Conservation (phyloP, 2,329 filamentous ascomycete genomes). For the Cadophora malorum region DNA sequence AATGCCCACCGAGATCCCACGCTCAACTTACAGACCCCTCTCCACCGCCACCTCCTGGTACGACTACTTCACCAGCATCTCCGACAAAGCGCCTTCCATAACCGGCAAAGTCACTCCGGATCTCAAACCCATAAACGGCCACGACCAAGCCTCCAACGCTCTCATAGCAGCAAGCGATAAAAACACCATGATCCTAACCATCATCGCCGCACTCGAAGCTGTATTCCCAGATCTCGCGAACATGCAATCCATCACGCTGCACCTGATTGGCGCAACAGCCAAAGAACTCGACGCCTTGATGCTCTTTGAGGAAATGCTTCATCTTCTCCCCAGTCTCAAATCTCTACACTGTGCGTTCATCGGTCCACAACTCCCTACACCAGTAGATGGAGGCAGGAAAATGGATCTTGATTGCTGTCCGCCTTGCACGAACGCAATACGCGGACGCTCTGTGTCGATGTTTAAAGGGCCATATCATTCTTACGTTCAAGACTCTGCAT, state of each 20-base stretch:
- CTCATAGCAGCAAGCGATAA: constrained; percentile 27
- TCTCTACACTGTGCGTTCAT: constrained; percentile 22
- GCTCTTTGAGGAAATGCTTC: constrained; percentile 34
- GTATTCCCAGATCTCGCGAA: constrained; percentile 22
- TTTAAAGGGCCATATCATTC: constrained; percentile 31
- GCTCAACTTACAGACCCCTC: constrained; percentile 28
- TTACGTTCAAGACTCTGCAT: constrained; percentile 18
- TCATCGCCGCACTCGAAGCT: constrained; percentile 32
- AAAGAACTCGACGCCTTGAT: constrained; percentile 28
- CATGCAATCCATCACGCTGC: constrained; percentile 24
- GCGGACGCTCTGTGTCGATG: constrained; percentile 21
- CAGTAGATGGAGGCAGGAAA: neutral
- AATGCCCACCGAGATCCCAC: constrained; percentile 25
- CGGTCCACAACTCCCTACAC: constrained; percentile 26
- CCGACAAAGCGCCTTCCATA: constrained; percentile 25
- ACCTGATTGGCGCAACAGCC: constrained; percentile 31
- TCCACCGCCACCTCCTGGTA: constrained; percentile 29
- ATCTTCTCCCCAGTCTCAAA: constrained; percentile 29
- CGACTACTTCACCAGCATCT: constrained; percentile 34
- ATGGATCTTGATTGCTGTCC: constrained; percentile 30
- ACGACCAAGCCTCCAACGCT: constrained; percentile 12
- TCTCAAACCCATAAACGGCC: neutral
- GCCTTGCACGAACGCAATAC: constrained; percentile 18
- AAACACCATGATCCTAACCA: constrained; percentile 30
- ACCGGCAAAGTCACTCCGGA: constrained; percentile 15